These are phyloP conservation scores for Arabidopsis hybrid DNA, from an alignment of 441 rosid species.

Conservation along the genomic window DNA sequence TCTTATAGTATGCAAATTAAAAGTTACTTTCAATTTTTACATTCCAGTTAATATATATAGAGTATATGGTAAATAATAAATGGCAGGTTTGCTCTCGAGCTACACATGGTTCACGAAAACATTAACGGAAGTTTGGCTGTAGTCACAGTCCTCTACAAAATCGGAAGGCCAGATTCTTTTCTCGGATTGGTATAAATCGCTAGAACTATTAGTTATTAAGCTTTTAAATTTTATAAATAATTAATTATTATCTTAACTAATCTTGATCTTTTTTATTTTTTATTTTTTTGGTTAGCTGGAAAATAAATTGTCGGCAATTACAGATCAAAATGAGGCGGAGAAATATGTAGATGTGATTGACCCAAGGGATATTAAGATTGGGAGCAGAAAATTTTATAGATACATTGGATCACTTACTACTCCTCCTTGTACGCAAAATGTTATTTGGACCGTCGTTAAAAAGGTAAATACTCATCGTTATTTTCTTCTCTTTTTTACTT, in stretches of 20 bases:
- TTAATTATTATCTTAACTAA: background rate
- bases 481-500: background rate
- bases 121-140: slow-evolving; percentile 64
- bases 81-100: slow-evolving; percentile 66
- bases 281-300: slow-evolving; percentile 49
- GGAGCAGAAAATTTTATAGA: slow-evolving; percentile 69
- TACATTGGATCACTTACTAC: slow-evolving; percentile 82
- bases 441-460: slow-evolving; percentile 70
- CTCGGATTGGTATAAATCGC: slow-evolving; percentile 49
- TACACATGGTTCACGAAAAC: slow-evolving; percentile 78
- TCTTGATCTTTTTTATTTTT: background rate
- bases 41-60: background rate
- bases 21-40: background rate
- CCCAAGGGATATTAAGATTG: slow-evolving; percentile 60
- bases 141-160: slow-evolving; percentile 63
- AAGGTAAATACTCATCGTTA: slow-evolving; percentile 49
- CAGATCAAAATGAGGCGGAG: slow-evolving; percentile 42
- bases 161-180: slow-evolving; percentile 75
- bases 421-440: slow-evolving; percentile 86
- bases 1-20: background rate
- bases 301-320: slow-evolving; percentile 44
- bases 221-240: background rate
- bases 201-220: background rate
- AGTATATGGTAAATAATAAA: background rate
- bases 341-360: slow-evolving; percentile 54